Conservation (phyloP, 176 grass and related monocot species). For the Oryza punctata region DNA sequence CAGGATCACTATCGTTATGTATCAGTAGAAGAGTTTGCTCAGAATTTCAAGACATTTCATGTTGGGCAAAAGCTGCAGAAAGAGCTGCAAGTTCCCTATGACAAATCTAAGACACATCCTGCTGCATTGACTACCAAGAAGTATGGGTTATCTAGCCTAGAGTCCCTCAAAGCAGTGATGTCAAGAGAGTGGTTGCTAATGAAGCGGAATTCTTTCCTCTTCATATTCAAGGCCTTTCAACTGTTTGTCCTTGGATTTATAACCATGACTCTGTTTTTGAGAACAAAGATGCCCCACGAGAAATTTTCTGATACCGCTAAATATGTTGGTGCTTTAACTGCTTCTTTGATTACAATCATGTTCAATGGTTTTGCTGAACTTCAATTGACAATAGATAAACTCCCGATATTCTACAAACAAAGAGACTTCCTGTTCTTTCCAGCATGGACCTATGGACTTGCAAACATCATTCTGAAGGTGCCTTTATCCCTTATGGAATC, state of each 20-base stretch:
- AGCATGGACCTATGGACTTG: constrained; percentile 62
- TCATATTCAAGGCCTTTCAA: constrained; percentile 60
- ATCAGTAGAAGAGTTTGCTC: constrained; percentile 48
- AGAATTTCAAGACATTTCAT: constrained; percentile 56
- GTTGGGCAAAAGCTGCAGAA: constrained; percentile 40
- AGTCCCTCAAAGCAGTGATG: constrained; percentile 53
- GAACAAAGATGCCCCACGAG: constrained; percentile 62
- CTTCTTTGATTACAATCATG: constrained; percentile 57
- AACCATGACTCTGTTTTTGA: constrained; percentile 70
- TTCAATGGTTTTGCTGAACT: constrained; percentile 68
- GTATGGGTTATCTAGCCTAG: constrained; percentile 62
- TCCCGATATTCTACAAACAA: constrained; percentile 79
- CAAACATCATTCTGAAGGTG: constrained; percentile 58
- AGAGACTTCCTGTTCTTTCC: constrained; percentile 75
- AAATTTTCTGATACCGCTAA: constrained; percentile 45
- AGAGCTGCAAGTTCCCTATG: constrained; percentile 57
- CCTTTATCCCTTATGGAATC: constrained; percentile 61
- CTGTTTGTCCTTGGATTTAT: constrained; percentile 50
- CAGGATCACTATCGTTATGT: constrained; percentile 48
- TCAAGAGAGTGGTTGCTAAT: constrained; percentile 71
- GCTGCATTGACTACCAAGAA: constrained; percentile 52
- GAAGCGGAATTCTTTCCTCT: constrained; percentile 68
- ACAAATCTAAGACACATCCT: constrained; percentile 60
- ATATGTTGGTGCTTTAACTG: constrained; percentile 56
- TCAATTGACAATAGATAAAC: constrained; percentile 52